phyloP scores from a whole-genome alignment of 129 eudicot genomes.

The Tanacetum coccineum region DNA sequence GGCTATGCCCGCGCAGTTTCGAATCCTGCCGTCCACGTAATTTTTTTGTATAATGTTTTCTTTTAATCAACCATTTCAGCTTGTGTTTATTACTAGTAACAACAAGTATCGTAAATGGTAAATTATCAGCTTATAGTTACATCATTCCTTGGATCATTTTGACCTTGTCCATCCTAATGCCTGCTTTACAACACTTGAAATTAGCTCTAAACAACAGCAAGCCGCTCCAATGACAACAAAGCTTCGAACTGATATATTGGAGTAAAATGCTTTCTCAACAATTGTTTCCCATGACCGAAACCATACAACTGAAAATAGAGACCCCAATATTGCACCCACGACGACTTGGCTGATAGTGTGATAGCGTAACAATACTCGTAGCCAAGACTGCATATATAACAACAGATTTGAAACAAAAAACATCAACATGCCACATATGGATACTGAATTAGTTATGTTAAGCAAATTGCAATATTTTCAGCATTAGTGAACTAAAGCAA shows the following conservation, averaged over 20 bases:
- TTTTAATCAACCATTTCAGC: no score
- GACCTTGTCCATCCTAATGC: neutral
- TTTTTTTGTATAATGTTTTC: no score
- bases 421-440: neutral
- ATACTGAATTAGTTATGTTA: neutral
- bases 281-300: constrained; percentile 66
- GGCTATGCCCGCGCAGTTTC: constrained; percentile 98
- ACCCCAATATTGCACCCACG: constrained; percentile 65
- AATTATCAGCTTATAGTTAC: no score
- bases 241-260: constrained; percentile 49
- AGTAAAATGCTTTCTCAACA: constrained; percentile 40
- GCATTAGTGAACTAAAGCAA: neutral
- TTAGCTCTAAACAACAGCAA: constrained; percentile 35
- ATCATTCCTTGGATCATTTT: no score
- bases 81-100: no score
- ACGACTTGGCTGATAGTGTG: constrained; percentile 68
- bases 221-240: constrained; percentile 41
- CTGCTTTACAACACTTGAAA: constrained; percentile 32
- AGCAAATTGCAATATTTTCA: neutral
- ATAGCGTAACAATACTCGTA: constrained; percentile 58
- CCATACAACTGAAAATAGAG: constrained; percentile 53
- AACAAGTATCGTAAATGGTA: no score
- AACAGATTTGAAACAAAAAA: constrained; percentile 3
- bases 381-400: constrained; percentile 66
- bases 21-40: constrained; percentile 91